Evolutionary conservation across 495 filamentous ascomycete genomes (phyloP).

Genomic region (Penicillium pulvis): DNA sequence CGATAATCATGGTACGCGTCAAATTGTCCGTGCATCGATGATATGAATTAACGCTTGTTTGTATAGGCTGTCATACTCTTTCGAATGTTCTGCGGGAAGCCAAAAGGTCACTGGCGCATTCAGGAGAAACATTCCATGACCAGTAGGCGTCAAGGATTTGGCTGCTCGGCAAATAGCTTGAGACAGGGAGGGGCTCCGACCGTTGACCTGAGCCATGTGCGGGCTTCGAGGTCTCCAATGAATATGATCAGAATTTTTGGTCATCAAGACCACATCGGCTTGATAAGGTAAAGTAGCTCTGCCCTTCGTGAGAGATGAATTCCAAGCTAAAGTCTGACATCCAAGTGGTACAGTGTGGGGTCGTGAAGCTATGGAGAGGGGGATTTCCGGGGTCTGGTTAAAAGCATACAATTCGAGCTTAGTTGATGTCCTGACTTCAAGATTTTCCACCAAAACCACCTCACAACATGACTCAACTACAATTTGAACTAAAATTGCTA

Average conservation of each 20-base stretch:
- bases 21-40: background rate
- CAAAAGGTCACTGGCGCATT: background rate
- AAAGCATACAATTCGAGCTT: background rate
- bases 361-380: background rate
- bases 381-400: background rate
- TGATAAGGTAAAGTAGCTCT: too few species aligned
- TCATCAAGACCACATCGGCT: too few species aligned
- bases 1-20: background rate
- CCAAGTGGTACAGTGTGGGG: slow-evolving; percentile 1
- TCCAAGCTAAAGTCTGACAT: background rate
- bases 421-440: background rate
- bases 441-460: background rate
- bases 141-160: background rate
- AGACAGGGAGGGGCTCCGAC: background rate
- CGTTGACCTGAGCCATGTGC: background rate
- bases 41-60: background rate
- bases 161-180: background rate
- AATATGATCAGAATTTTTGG: too few species aligned
- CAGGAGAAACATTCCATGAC: background rate
- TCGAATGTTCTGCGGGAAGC: background rate
- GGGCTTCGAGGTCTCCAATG: background rate
- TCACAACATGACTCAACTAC: slow-evolving; percentile 17
- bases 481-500: slow-evolving; percentile 15
- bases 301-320: background rate
- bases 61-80: background rate